A percentile compares a stretch with the other conserved stretches of the same genome.
These are phyloP conservation scores for Pestalotiopsis sp. DNA, from an alignment of 2,329 filamentous ascomycete species.

Conservation along the genomic window DNA sequence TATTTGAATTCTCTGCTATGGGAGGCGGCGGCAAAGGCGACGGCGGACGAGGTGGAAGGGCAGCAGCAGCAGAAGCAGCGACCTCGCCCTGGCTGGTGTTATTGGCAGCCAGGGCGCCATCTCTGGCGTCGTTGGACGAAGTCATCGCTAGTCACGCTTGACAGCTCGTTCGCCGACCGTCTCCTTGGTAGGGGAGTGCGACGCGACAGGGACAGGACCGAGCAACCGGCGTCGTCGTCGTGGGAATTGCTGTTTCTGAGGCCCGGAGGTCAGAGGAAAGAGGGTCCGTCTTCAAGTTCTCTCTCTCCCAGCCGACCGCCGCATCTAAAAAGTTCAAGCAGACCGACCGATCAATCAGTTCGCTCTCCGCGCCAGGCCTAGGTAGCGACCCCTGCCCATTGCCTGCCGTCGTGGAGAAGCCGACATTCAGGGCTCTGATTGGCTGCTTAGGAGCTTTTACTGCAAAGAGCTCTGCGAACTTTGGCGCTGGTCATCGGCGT, in stretches of 20 bases:
- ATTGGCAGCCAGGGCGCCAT: constrained; percentile 3
- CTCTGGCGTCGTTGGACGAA: constrained; percentile 48
- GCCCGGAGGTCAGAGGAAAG: neutral
- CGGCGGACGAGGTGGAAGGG: constrained; percentile 15
- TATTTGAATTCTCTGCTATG: neutral
- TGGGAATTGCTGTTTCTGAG: neutral
- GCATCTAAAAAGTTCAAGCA: constrained; percentile 11
- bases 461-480: neutral
- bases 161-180: constrained; percentile 59
- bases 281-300: constrained; percentile 1
- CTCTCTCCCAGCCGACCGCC: constrained; percentile 11
- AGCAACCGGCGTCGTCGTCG: neutral
- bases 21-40: constrained; percentile 13
- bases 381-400: constrained; percentile 3
- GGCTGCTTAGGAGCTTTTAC: neutral
- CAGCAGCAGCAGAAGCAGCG: constrained; percentile 13
- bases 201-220: neutral
- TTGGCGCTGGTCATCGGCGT: constrained; percentile 6
- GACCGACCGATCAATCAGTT: neutral
- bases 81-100: constrained; percentile 12
- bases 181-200: constrained; percentile 14
- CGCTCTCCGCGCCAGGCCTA: neutral
- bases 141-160: constrained; percentile 57
- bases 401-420: constrained; percentile 7
- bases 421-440: neutral